phyloP scores from a whole-genome alignment of 2,329 filamentous ascomycete species.

The Claviceps pusilla region DNA sequence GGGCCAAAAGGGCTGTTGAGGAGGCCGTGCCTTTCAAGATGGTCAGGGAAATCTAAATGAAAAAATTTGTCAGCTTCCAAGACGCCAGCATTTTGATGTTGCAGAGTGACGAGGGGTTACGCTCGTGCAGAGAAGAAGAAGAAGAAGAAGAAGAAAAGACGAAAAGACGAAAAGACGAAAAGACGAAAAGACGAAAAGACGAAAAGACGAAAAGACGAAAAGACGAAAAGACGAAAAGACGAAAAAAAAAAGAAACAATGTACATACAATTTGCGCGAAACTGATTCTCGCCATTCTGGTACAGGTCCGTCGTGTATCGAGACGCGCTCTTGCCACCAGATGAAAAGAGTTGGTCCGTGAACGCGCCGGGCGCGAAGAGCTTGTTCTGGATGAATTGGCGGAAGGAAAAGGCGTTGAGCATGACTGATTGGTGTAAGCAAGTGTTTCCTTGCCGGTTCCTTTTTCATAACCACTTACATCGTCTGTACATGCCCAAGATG shows the following conservation, averaged over 20 bases:
- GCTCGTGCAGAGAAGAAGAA: neutral
- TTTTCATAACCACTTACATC: neutral
- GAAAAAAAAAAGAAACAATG: neutral
- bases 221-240: too few species aligned
- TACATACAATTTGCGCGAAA: conserved; percentile 2
- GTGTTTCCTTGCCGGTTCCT: neutral
- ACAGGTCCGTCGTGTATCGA: neutral
- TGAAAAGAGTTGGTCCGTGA: neutral
- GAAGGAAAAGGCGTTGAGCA: conserved; percentile 1
- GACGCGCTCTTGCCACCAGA: neutral
- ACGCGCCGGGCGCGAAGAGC: neutral
- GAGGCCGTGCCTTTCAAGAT: conserved; percentile 25
- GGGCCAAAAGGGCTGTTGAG: conserved; percentile 21
- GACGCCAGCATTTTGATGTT: too few species aligned
- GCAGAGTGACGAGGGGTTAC: neutral
- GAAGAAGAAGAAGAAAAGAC: neutral
- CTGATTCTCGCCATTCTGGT: neutral
- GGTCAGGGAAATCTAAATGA: conserved; percentile 19
- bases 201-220: too few species aligned
- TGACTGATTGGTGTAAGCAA: neutral
- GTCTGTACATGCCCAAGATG: conserved; percentile 14
- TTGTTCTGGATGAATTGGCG: neutral
- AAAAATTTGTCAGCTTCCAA: neutral
- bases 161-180: too few species aligned
- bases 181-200: too few species aligned